A percentile compares a stretch with the other conserved stretches of the same genome.
Evolutionary conservation across 768 basidiomycete species (phyloP).

Genomic region (Lyophyllum atratum): DNA sequence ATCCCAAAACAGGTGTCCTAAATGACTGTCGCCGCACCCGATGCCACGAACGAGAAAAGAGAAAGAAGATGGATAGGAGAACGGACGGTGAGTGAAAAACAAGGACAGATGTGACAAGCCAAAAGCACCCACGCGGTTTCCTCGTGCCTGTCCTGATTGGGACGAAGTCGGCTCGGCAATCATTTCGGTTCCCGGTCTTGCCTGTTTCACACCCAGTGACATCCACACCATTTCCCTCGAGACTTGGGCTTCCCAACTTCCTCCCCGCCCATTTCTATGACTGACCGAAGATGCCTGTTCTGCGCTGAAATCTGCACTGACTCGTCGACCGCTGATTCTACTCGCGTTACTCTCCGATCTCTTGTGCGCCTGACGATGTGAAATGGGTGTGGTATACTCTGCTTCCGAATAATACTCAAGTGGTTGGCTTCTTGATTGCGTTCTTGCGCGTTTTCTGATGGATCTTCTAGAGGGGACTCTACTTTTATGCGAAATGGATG

Average conservation of each 20-base stretch:
- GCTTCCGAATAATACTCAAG: conserved; percentile 9
- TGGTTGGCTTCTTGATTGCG: conserved; percentile 13
- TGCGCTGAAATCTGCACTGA: conserved; percentile 61
- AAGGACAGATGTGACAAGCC: conserved; percentile 14
- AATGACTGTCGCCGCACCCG: conserved; percentile 26
- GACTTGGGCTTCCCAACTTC: conserved; percentile 60
- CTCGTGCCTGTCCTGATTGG: conserved; percentile 41
- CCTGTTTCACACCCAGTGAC: conserved; percentile 37
- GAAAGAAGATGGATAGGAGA: conserved; percentile 29
- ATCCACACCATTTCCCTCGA: conserved; percentile 56
- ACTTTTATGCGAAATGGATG: conserved; percentile 19
- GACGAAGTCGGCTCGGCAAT: conserved; percentile 15
- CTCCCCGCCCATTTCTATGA: conserved; percentile 31
- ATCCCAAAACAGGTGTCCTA: conserved; percentile 30
- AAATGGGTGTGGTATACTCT: conserved; percentile 8
- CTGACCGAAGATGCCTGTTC: conserved; percentile 41
- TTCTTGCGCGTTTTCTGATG: conserved; percentile 15
- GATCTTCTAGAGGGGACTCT: neutral
- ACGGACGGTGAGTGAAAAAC: conserved; percentile 22
- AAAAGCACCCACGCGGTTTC: conserved; percentile 39
- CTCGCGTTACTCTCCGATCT: conserved; percentile 34
- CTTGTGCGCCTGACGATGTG: conserved; percentile 18
- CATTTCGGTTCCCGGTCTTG: conserved; percentile 12
- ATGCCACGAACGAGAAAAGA: conserved; percentile 17
- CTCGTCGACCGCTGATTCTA: conserved; percentile 41